Conservation (phyloP, 257 asterid genomes). For the Solanum dulcamara region DNA sequence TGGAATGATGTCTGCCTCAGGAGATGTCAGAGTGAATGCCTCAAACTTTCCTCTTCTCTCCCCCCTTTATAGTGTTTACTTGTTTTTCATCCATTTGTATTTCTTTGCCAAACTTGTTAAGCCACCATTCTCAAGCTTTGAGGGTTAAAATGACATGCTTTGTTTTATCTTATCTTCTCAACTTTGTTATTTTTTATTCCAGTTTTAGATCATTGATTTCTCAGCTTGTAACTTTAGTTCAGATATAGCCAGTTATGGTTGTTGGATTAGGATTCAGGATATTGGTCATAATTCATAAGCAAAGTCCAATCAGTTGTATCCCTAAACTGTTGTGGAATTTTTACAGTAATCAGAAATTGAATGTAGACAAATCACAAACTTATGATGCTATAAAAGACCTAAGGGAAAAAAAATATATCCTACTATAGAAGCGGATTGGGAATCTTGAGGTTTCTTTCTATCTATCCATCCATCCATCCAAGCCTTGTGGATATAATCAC, state of each 20-base stretch:
- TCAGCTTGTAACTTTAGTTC: neutral
- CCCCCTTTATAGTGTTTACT: neutral
- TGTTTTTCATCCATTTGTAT: neutral
- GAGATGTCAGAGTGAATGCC: conserved; percentile 92
- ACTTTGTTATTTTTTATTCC: neutral
- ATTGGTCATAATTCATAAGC: neutral
- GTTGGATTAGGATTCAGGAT: neutral
- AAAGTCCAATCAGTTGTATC: neutral
- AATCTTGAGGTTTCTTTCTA: neutral
- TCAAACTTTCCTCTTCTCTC: conserved; percentile 35
- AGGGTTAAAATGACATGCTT: neutral
- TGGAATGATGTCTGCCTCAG: conserved; percentile 96
- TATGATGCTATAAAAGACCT: neutral
- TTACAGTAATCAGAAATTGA: neutral
- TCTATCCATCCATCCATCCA: neutral
- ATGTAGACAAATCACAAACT: neutral
- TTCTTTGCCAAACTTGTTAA: neutral
- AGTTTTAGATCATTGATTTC: neutral
- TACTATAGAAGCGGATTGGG: neutral
- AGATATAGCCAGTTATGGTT: neutral
- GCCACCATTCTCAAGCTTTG: neutral
- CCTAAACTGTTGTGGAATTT: neutral
- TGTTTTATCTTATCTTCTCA: neutral
- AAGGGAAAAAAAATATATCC: neutral
- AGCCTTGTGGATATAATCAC: neutral